Evolutionary conservation across 306 rosid species (phyloP).

Genomic region (Prosopis cineraria): DNA sequence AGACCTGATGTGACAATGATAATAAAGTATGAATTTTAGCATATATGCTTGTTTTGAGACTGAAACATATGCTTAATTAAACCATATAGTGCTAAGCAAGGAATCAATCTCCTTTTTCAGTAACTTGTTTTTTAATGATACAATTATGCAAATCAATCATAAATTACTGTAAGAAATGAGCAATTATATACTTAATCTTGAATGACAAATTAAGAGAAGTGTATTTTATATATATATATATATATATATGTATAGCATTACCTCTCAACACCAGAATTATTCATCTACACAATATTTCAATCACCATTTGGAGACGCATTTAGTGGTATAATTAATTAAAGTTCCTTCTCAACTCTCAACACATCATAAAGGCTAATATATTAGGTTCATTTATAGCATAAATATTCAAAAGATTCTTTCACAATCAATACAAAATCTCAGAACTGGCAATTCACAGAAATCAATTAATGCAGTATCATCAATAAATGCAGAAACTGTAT

Average conservation of each 20-base stretch:
- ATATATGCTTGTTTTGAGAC: not conserved
- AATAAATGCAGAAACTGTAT: not conserved
- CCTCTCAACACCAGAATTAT: not conserved
- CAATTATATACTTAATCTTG: not conserved
- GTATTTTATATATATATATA: not conserved
- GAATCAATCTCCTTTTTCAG: not conserved
- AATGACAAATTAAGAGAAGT: not conserved
- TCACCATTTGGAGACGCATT: slow-evolving; percentile 2
- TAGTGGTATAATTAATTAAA: slow-evolving; percentile 3
- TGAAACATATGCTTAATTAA: not conserved
- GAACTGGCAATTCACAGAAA: not conserved
- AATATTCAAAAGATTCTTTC: not conserved
- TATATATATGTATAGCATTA: not conserved
- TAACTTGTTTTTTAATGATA: not conserved
- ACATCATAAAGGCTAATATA: not conserved
- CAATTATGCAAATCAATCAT: not conserved
- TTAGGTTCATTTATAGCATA: not conserved
- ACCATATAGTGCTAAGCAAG: not conserved
- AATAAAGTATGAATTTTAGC: too few relatives aligned
- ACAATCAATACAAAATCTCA: not conserved
- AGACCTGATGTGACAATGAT: slow-evolving; percentile 2
- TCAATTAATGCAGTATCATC: not conserved
- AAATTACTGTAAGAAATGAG: not conserved
- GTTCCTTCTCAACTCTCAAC: slow-evolving; percentile 7
- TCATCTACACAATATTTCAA: not conserved